These are phyloP conservation scores for Lantana camara DNA, from an alignment of 257 asterid species.

Conservation along the genomic window DNA sequence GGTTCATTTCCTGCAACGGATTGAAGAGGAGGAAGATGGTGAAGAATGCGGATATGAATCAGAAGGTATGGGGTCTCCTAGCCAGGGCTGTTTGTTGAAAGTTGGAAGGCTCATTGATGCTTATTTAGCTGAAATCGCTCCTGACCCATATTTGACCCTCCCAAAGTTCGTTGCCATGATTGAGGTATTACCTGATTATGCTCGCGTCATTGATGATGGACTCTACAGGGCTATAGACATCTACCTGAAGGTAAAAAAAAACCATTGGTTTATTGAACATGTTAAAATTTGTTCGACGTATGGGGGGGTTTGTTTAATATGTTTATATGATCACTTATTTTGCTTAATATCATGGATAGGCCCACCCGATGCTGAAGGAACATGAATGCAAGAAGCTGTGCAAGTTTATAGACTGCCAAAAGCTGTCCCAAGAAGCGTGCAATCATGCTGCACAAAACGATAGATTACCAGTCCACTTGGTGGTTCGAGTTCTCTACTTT, in stretches of 20 bases:
- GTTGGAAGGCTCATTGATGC: conserved; percentile 66
- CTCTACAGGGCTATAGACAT: conserved; percentile 71
- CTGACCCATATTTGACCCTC: conserved; percentile 66
- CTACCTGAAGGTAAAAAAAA: conserved; percentile 57
- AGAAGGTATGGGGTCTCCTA: conserved; percentile 52
- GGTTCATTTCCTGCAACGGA: conserved; percentile 55
- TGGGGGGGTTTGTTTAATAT: neutral
- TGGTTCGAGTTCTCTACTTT: conserved; percentile 54
- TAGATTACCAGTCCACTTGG: conserved; percentile 59
- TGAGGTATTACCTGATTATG: conserved; percentile 68
- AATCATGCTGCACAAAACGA: conserved; percentile 73
- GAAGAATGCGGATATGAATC: conserved; percentile 61
- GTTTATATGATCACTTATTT: too few species aligned
- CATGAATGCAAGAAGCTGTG: conserved; percentile 58
- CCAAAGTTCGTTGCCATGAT: conserved; percentile 53
- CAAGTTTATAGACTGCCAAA: conserved; percentile 62
- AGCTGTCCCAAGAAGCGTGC: conserved; percentile 72
- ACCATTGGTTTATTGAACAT: neutral
- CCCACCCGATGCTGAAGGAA: conserved; percentile 57
- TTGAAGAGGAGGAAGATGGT: conserved; percentile 59
- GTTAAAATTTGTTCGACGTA: too few species aligned
- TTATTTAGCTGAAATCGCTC: conserved; percentile 69
- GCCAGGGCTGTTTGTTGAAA: conserved; percentile 56
- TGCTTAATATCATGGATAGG: conserved; percentile 27
- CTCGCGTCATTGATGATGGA: conserved; percentile 67